Percentiles rank a stretch among this genome's conserved stretches.
These are phyloP conservation scores for Phytophthora fragariaefolia DNA, from an alignment of 352 stramenopile species.

Conservation along the genomic window DNA sequence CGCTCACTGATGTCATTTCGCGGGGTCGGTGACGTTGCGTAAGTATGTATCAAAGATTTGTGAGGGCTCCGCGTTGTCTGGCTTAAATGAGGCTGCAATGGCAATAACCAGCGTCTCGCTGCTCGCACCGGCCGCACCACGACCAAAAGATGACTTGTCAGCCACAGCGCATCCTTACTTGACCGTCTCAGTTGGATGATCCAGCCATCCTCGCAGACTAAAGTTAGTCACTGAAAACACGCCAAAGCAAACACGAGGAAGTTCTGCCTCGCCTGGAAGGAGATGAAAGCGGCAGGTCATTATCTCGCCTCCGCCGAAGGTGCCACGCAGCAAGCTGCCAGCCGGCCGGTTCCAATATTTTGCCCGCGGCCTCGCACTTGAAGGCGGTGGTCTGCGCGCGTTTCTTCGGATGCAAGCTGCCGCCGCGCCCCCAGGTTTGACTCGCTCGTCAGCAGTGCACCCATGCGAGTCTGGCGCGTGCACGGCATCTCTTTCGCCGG, in stretches of 20 bases:
- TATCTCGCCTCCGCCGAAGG: not conserved
- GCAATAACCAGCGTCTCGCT: conserved; percentile 19
- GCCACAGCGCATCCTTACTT: not conserved
- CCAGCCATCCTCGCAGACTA: conserved; percentile 16
- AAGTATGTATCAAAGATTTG: no score
- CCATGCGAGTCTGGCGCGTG: conserved; percentile 13
- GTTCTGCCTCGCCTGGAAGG: not conserved
- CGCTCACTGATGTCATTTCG: not conserved
- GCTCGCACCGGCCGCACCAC: conserved; percentile 2
- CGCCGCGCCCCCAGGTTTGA: conserved; percentile 1
- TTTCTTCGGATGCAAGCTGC: conserved; percentile 7
- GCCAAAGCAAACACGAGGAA: not conserved
- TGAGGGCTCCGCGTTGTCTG: not conserved
- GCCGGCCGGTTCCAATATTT: not conserved
- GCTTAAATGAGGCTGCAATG: not conserved
- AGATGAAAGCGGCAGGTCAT: no score
- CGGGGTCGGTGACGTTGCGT: not conserved
- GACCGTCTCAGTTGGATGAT: conserved; percentile 3
- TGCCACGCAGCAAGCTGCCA: not conserved
- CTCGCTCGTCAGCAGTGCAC: conserved; percentile 7
- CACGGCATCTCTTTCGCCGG: conserved; percentile 24
- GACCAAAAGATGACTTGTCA: conserved; percentile 6
- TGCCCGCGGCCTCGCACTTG: not conserved
- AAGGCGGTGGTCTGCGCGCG: conserved; percentile 10
- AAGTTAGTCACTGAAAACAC: conserved; percentile 12